phyloP scores from a whole-genome alignment of 2,329 filamentous ascomycete species.

The Stromatinia cepivora region DNA sequence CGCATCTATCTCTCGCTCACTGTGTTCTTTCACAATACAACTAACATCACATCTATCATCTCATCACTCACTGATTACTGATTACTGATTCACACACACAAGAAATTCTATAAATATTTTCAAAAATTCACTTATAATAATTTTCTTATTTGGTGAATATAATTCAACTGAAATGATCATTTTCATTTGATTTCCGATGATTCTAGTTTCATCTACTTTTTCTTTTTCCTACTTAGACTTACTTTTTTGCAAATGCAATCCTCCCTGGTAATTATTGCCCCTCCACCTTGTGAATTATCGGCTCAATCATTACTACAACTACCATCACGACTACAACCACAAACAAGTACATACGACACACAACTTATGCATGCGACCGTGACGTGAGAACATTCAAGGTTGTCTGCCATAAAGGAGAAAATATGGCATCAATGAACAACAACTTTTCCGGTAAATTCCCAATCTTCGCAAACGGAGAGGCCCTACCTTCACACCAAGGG shows the following conservation, averaged over 20 bases:
- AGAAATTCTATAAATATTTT: slow-evolving; percentile 2
- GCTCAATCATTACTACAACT: slow-evolving; percentile 17
- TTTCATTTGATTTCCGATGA: not conserved
- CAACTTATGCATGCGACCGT: slow-evolving; percentile 36
- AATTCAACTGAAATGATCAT: not conserved
- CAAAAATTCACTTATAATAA: not conserved
- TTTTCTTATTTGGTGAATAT: not conserved
- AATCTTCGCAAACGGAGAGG: slow-evolving; percentile 22
- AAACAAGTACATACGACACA: slow-evolving; percentile 28
- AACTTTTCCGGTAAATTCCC: slow-evolving; percentile 40
- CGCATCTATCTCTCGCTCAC: not conserved
- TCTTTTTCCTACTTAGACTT: not conserved
- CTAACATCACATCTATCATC: not conserved
- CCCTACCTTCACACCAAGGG: slow-evolving; percentile 22
- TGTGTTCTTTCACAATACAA: not conserved
- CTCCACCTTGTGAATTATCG: slow-evolving; percentile 25
- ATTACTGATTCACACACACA: slow-evolving; percentile 2
- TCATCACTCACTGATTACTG: not conserved
- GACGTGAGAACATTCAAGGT: slow-evolving; percentile 22
- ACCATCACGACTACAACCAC: slow-evolving; percentile 13
- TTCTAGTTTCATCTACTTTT: slow-evolving; percentile 2
- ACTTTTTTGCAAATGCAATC: slow-evolving; percentile 3
- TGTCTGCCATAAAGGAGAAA: slow-evolving; percentile 16
- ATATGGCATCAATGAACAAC: slow-evolving; percentile 42
- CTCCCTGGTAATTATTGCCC: slow-evolving; percentile 15